Conservation (phyloP, 169 alveolate genomes). For the Cryptosporidium sp. region DNA sequence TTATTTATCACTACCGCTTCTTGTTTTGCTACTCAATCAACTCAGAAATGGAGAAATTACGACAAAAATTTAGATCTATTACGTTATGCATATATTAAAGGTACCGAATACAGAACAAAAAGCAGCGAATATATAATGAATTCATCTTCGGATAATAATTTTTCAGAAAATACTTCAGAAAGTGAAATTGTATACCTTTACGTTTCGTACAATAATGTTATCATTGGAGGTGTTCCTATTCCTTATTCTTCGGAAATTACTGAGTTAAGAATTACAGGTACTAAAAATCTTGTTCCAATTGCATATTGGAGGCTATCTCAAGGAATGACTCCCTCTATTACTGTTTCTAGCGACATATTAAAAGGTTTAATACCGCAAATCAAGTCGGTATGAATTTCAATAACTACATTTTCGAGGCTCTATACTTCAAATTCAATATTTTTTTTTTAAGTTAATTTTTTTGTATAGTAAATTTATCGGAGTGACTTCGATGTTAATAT, state of each 20-base stretch:
- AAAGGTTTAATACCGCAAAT: conserved; percentile 51
- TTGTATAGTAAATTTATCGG: neutral
- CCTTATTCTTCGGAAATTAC: conserved; percentile 7
- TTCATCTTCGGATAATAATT: neutral
- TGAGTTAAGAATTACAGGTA: conserved; percentile 17
- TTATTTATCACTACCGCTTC: conserved; percentile 9
- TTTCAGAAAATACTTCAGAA: neutral
- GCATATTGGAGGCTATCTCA: conserved; percentile 32
- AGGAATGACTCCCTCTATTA: conserved; percentile 28
- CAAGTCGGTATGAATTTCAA: neutral
- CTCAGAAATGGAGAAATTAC: conserved; percentile 4
- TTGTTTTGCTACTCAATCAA: conserved; percentile 7
- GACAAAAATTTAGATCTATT: conserved; percentile 19
- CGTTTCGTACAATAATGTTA: neutral
- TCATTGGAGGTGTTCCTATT: conserved; percentile 26
- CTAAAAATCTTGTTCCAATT: conserved; percentile 4
- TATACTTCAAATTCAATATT: neutral
- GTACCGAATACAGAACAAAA: conserved; percentile 27
- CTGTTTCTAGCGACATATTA: conserved; percentile 1
- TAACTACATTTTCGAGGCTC: neutral
- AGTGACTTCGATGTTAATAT: neutral
- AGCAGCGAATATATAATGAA: conserved; percentile 23
- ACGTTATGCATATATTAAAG: conserved; percentile 23
- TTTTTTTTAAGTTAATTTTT: neutral
- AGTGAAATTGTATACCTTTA: conserved; percentile 29